Evolutionary conservation across 768 basidiomycete species (phyloP).

Genomic region (Rhodotorula paludigena): DNA sequence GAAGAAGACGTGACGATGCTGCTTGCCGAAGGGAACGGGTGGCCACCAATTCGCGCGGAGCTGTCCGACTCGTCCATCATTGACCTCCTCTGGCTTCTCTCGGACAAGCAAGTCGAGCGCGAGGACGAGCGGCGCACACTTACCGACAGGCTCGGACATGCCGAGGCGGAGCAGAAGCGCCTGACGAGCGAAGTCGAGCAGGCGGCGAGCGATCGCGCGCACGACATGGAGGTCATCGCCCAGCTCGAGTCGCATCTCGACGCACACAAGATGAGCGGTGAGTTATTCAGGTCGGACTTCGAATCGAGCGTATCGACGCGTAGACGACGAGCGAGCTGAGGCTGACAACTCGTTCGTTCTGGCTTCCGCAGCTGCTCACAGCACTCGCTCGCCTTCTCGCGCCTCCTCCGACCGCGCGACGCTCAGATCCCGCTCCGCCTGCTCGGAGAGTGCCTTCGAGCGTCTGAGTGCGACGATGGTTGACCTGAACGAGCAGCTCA

Average conservation of each 20-base stretch:
- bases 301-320: too few species aligned
- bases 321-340: not conserved
- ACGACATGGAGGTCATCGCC: not conserved
- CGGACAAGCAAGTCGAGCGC: slow-evolving; percentile 3
- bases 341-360: not conserved
- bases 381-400: not conserved
- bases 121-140: not conserved
- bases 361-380: not conserved
- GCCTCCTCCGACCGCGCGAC: not conserved
- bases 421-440: not conserved
- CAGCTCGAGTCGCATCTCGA: not conserved
- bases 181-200: not conserved
- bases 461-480: not conserved
- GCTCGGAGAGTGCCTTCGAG: not conserved
- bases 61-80: not conserved
- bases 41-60: not conserved
- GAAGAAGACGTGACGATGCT: slow-evolving; percentile 14
- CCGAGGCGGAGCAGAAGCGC: not conserved
- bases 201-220: not conserved
- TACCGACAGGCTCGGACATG: not conserved
- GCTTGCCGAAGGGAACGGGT: not conserved
- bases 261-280: not conserved
- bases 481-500: not conserved
- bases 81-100: slow-evolving; percentile 24
- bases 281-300: too few species aligned